Base-by-base conservation (phyloP, 108 stramenopile genomes). In the Licmophora abbreviata region DNA sequence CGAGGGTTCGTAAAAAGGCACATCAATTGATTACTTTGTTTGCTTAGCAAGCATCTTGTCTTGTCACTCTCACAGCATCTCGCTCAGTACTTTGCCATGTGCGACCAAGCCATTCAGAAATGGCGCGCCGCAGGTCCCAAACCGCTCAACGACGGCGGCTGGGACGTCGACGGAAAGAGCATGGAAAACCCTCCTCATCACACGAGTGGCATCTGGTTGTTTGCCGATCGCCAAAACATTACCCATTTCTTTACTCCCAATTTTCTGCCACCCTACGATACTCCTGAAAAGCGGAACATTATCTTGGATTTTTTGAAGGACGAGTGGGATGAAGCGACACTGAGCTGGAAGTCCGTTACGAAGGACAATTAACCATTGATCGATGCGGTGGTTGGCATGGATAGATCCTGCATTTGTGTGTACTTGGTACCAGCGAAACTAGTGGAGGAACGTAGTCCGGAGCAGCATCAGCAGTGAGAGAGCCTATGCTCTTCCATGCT, bases 251-350 rank as follows among this genome's bases (percentile, higher is more conserved):
- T 91, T 54, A 44, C 58, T n/a, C 89, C 89, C 48, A 91, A 91
- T 60, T 91, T 91, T 54, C 68, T 85, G 1, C 89, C 85, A 28
- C 89, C 89, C 6, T 91, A 91, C 53, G 69, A 90, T 54, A 85
- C 83, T 7, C 67, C 73, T 23, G 76, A 79, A 33, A 91, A 87
- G 61, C 62, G 69, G 48, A 61, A 72, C 46, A 76, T 85, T 21
- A 91, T 91, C 44, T 58, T 84, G 33, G 75, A 79, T 31, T 76
- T 77, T 34, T 59, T 91, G 51, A 58, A 54, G 0, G 83, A 91
- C 47, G 78, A 82, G 30, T 91, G 89, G 89, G 81, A 91, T 54
- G 89, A 91, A 51, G 65, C 74, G 42, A 68, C 67, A 4, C 45
- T 87, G 31, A 66, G 70, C 0, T 91, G 85, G 85, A 85, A 87